phyloP scores from a whole-genome alignment of 192 early-diverging fungal genomes.

The Spizellomyces punctatus region DNA sequence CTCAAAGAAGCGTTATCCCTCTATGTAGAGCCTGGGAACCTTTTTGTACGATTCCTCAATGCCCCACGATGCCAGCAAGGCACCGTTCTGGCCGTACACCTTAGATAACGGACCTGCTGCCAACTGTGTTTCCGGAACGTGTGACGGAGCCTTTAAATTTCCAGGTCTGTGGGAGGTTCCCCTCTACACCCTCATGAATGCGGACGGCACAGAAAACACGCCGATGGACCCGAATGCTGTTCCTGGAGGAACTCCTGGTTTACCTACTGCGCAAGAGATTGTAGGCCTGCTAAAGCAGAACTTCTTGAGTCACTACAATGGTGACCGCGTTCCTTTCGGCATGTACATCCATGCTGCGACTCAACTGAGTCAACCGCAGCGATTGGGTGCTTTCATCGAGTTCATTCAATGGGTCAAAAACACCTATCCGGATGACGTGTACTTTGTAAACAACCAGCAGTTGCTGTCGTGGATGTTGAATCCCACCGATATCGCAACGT shows the following conservation, averaged over 20 bases:
- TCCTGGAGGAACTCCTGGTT: conserved; percentile 6
- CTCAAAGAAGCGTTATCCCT: background rate
- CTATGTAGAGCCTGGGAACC: background rate
- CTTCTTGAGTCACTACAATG: conserved; percentile 38
- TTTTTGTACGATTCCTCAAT: conserved; percentile 38
- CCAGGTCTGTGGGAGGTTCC: conserved; percentile 47
- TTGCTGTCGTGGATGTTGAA: conserved; percentile 39
- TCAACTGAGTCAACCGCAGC: background rate
- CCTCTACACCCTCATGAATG: conserved; percentile 30
- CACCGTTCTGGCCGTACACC: conserved; percentile 36
- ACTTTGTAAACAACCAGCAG: conserved; percentile 39
- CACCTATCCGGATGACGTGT: conserved; percentile 36
- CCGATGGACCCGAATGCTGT: conserved; percentile 33
- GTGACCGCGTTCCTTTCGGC: conserved; percentile 34
- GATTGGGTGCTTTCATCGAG: conserved; percentile 2
- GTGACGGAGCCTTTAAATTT: conserved; percentile 12
- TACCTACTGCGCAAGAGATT: conserved; percentile 19
- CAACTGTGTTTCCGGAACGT: conserved; percentile 13
- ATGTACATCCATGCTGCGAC: conserved; percentile 38
- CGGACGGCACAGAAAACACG: conserved; percentile 21
- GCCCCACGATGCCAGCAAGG: conserved; percentile 4
- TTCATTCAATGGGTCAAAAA: conserved; percentile 31
- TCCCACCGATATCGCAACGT: conserved; percentile 14
- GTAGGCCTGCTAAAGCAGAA: conserved; percentile 24
- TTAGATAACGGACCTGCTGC: conserved; percentile 22